Evolutionary conservation across 2,329 filamentous ascomycete species (phyloP), one percentile per base, ranked within the genome.

Genomic region (Helotiales sp.): DNA sequence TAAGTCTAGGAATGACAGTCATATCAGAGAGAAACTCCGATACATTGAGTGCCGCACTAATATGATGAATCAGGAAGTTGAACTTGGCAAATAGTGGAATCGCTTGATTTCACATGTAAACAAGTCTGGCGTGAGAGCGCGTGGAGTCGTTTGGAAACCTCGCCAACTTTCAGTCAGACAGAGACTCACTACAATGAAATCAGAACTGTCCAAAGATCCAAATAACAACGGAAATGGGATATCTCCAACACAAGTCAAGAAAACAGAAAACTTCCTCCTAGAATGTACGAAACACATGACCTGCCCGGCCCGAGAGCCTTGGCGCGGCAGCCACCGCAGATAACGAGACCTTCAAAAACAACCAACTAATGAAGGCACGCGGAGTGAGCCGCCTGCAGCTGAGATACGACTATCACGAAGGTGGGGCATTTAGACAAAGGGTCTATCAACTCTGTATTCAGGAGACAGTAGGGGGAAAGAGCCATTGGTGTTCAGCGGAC

Each of bases 371-470:
- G 5, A 30, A 28, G 6, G 37, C n/a, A 15, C 37, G 24, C 57
- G 47, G 47, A 62, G 47, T 49, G 47, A 62, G 47, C 47, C 32
- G 60, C 60, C 47, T 52, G 43, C 32, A 43, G n/a, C 20, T 62
- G 13, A 62, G 60, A 62, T 54, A 62, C 32, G 47, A 34, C 32
- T 62, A 52, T 62, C 45, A 24, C 30, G 32, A 54, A 52, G 43
- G 47, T 50, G 45, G 45, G 43, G 24, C 24, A 47, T 61, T 20
- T 15, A 34, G 37, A 17, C 55, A 28, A 30, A 30, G n/a, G 24
- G 13, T n/a, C 37, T 17, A 30, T 45, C 37, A 3, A 7, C 7
- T 30, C 55, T 43, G n/a, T n/a, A 28, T 40, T n/a, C n/a, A 43
- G 30, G 11, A 57, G n/a, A 37, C n/a, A 7, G 11, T 6, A 57